phyloP scores from a whole-genome alignment of 2,329 filamentous ascomycete genomes.

The Ophiosphaerella korrae region DNA sequence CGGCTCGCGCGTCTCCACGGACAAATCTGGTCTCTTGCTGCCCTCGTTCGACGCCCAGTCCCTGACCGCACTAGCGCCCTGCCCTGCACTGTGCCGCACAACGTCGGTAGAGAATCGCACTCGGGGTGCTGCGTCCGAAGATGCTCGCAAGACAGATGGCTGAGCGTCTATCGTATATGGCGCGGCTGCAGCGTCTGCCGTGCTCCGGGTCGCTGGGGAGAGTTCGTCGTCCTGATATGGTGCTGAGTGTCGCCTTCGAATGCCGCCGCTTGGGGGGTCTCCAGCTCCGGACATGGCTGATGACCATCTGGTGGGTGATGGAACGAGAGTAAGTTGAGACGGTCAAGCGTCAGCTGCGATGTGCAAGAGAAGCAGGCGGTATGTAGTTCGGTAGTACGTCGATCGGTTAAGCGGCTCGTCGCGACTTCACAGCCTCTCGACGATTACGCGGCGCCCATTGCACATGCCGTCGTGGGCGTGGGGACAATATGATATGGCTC shows the following conservation, averaged over 20 bases:
- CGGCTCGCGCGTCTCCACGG: constrained; percentile 40
- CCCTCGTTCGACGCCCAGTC: constrained; percentile 19
- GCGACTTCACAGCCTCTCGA: constrained; percentile 11
- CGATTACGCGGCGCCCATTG: constrained; percentile 22
- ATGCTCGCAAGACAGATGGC: constrained; percentile 31
- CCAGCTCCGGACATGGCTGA: constrained; percentile 35
- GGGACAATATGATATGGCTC: not conserved
- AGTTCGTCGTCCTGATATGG: constrained; percentile 32
- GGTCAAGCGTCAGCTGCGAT: constrained; percentile 9
- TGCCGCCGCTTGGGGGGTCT: constrained; percentile 30
- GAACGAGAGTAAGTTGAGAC: constrained; percentile 5
- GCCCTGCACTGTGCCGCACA: constrained; percentile 27
- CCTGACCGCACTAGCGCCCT: constrained; percentile 19
- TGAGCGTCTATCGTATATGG: constrained; percentile 27
- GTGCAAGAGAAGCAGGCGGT: not conserved
- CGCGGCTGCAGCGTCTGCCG: constrained; percentile 12
- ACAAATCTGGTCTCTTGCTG: constrained; percentile 37
- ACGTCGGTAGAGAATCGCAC: constrained; percentile 47
- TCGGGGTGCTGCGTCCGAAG: constrained; percentile 35
- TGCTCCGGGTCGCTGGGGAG: constrained; percentile 10
- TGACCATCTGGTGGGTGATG: constrained; percentile 25
- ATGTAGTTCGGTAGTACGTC: not conserved
- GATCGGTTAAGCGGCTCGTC: constrained; percentile 25
- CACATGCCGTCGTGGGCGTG: constrained; percentile 2
- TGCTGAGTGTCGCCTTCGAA: constrained; percentile 37